Evolutionary conservation across 176 grass and related monocot species (phyloP).

Genomic region (Phragmites australis): DNA sequence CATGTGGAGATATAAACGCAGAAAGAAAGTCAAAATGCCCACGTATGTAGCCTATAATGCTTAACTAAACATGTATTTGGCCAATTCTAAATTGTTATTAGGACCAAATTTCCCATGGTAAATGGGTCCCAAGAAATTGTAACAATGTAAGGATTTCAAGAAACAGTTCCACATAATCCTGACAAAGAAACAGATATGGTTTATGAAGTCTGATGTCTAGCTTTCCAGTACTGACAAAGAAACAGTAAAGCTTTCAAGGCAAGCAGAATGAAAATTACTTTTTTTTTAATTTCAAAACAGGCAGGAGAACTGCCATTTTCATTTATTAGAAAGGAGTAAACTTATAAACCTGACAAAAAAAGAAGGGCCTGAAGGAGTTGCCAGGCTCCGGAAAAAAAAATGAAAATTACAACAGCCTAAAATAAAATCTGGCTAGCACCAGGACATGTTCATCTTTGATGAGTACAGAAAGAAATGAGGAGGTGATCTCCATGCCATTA

Average conservation of each 20-base stretch:
- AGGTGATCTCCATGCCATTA: too few relatives aligned
- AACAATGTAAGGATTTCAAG: not conserved
- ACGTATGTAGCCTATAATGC: not conserved
- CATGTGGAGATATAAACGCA: not conserved
- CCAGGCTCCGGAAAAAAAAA: too few relatives aligned
- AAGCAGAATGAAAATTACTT: constrained; percentile 1
- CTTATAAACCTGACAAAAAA: too few relatives aligned
- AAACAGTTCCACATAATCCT: constrained; percentile 2
- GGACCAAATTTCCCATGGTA: not conserved
- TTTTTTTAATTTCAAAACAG: too few relatives aligned
- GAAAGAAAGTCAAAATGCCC: not conserved
- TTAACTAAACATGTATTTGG: not conserved
- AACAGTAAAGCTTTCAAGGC: constrained; percentile 19
- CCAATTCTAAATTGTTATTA: not conserved
- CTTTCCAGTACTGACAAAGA: too few relatives aligned
- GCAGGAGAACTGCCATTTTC: too few relatives aligned
- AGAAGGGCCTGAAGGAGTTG: too few relatives aligned
- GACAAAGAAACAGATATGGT: not conserved
- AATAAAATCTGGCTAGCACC: too few relatives aligned
- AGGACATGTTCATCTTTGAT: too few relatives aligned
- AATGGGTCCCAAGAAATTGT: constrained; percentile 6
- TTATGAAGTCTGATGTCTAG: not conserved
- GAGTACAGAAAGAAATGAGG: too few relatives aligned
- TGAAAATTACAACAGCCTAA: too few relatives aligned
- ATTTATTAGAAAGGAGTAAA: too few relatives aligned